Base-by-base conservation (phyloP, 2,329 filamentous ascomycete genomes). In the Scytalidium lignicola region DNA sequence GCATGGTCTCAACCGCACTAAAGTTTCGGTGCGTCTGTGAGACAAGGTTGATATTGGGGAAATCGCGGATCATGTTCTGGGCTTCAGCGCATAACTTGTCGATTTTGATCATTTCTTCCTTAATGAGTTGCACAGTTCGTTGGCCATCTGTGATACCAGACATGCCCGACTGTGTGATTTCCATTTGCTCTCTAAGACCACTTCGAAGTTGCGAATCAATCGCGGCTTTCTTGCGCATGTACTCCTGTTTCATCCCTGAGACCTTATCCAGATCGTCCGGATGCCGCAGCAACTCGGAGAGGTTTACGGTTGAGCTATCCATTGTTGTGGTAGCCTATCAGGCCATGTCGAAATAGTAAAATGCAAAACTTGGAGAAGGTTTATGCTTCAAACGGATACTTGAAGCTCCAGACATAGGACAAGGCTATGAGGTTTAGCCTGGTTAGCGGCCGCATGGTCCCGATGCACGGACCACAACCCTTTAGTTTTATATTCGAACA, bases 191-290 rank as follows among this genome's bases (percentile, higher is more conserved):
- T 60, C 88, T 85, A 56, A 97, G 79, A 32, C 90, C 91, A 67
- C 83, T 83, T 56, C 91, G 88, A 49, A 99, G 84, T 72, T 96
- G 90, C 46, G 85, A 84, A 72, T 99, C 93, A 52, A 99, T 83
- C 49, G 88, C 88, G 23, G 82, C 81, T 73, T 99, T 99, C 74
- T 96, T 97, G 64, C 93, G 89, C 58, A 83, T 82, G 72, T 97
- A 96, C 68, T 99, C 93, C 58, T 87, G 80, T 73, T 95, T 96
- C 65, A 99, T 78, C 43, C 83, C 83, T 46, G 85, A 76, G 63
- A 99, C 92, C 76, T 96, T 97, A 74, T 99, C 93, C 58, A 99
- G 84, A 71, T 99, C 93, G 66, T 99, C 93, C 2, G 93, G 90
- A 65, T 96, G 90, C 63, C 90, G 89, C 58, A 99, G 84, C 54